Evolutionary conservation across 106 monocot genomes (phyloP).

Genomic region (Allium cepa): DNA sequence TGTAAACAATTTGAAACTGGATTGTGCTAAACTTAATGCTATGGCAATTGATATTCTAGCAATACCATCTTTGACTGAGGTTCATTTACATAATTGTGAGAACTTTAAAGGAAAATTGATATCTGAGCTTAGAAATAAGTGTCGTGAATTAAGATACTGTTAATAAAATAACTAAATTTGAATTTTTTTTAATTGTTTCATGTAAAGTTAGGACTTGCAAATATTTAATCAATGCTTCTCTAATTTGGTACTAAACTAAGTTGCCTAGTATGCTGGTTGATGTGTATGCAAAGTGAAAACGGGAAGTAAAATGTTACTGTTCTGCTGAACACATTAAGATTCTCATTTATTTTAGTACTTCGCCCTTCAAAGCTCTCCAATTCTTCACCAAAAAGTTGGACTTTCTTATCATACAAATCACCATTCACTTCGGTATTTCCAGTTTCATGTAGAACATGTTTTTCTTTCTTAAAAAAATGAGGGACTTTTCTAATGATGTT

Average conservation of each 20-base stretch:
- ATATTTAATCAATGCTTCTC: neutral
- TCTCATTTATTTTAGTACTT: neutral
- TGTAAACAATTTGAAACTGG: constrained; percentile 60
- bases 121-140: constrained; percentile 39
- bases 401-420: too few relatives aligned
- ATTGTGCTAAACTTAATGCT: constrained; percentile 70
- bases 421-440: too few relatives aligned
- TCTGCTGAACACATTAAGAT: neutral
- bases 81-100: constrained; percentile 61
- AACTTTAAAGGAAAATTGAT: constrained; percentile 68
- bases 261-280: neutral
- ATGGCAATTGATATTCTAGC: constrained; percentile 30
- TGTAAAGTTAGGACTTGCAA: too few relatives aligned
- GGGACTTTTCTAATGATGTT: too few relatives aligned
- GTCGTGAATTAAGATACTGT: constrained; percentile 66
- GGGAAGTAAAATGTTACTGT: neutral
- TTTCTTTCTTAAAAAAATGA: too few relatives aligned
- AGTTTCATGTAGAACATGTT: too few relatives aligned
- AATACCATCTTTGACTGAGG: constrained; percentile 53
- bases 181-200: neutral
- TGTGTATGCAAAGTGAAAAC: neutral
- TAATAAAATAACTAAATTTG: neutral
- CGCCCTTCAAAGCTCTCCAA: too few relatives aligned
- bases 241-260: neutral
- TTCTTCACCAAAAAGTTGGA: too few relatives aligned